Conservation (phyloP, 169 alveolate genomes). For the Eimeria praecox region DNA sequence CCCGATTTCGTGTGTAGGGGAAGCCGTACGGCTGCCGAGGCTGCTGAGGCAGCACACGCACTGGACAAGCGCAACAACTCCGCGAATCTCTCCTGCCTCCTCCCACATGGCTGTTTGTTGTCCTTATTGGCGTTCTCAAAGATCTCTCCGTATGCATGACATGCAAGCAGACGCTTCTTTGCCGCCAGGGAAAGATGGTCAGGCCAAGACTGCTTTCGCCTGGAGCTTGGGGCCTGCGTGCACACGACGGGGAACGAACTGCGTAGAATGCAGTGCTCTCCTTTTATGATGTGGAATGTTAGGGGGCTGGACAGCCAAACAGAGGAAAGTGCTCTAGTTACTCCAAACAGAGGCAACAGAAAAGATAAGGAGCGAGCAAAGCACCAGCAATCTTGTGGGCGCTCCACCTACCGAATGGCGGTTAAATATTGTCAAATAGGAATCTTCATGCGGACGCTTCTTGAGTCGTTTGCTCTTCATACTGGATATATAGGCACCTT, state of each 20-base stretch:
- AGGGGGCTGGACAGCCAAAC: neutral
- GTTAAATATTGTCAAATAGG: constrained; percentile 47
- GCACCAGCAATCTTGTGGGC: neutral
- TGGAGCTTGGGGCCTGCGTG: constrained; percentile 48
- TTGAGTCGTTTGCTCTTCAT: constrained; percentile 39
- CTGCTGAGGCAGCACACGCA: neutral
- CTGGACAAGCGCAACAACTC: neutral
- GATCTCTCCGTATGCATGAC: neutral
- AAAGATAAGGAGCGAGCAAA: neutral
- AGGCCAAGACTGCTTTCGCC: constrained; percentile 30
- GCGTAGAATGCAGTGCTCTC: neutral
- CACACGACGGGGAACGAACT: neutral
- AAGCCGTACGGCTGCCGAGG: neutral
- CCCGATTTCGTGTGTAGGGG: neutral
- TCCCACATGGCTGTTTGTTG: neutral
- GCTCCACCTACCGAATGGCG: constrained; percentile 33
- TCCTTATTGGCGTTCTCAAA: neutral
- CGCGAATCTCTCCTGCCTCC: neutral
- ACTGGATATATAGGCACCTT: neutral
- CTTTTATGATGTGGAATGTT: neutral
- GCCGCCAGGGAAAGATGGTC: constrained; percentile 1
- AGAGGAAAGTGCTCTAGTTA: neutral
- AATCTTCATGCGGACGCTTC: constrained; percentile 35
- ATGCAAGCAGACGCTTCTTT: constrained; percentile 50
- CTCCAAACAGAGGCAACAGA: neutral